Percentiles rank a stretch among this genome's conserved stretches.
Evolutionary conservation across 768 basidiomycete species (phyloP).

Genomic region (Imleria badia): DNA sequence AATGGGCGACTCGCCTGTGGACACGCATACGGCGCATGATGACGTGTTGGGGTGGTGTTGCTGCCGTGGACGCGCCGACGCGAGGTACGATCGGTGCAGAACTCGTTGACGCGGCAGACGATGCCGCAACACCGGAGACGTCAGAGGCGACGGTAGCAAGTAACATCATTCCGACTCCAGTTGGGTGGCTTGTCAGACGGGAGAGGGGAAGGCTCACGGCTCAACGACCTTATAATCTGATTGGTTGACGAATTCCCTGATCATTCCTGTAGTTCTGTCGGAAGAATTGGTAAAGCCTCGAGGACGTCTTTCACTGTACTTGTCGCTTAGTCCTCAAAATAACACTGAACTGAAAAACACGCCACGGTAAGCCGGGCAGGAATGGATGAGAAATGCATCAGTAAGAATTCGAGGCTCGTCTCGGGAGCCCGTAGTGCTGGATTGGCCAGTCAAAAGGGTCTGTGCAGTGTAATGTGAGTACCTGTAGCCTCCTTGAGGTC

Average conservation of each 20-base stretch:
- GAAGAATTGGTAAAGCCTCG: not conserved
- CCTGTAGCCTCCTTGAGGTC: not conserved
- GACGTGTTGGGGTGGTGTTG: no score
- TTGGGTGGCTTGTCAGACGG: not conserved
- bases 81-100: not conserved
- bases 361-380: not conserved
- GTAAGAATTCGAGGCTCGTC: not conserved
- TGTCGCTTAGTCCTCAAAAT: not conserved
- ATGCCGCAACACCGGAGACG: not conserved
- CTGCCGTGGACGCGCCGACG: no score
- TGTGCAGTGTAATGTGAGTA: no score
- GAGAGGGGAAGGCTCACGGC: not conserved
- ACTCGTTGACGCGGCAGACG: not conserved
- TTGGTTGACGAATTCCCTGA: not conserved
- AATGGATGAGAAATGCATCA: not conserved
- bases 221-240: not conserved
- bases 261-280: not conserved
- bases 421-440: not conserved
- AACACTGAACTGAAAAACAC: not conserved
- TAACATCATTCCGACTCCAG: not conserved
- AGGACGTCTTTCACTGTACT: not conserved
- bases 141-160: not conserved
- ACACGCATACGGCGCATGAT: no score
- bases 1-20: no score
- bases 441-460: not conserved